These are phyloP conservation scores for Wickerhamomyces mucosus DNA, from an alignment of 805 yeast species.

Conservation along the genomic window DNA sequence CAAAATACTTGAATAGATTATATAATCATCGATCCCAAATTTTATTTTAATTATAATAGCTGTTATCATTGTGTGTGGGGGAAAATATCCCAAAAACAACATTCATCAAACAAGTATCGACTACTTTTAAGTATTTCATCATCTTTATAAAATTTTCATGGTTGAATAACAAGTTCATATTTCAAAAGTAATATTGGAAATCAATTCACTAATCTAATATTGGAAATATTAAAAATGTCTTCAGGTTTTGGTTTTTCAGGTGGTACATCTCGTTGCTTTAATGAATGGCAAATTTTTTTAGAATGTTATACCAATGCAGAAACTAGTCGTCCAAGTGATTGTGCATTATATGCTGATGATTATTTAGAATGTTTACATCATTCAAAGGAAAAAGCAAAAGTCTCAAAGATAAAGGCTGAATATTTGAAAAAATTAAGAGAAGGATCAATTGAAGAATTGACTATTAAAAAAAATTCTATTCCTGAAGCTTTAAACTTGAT, in stretches of 20 bases:
- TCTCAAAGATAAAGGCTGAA: constrained; percentile 17
- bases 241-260: constrained; percentile 32
- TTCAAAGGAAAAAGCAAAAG: constrained; percentile 29
- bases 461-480: constrained; percentile 8
- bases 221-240: constrained; percentile 16
- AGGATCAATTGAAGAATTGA: constrained; percentile 4
- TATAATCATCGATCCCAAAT: no score
- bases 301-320: constrained; percentile 35
- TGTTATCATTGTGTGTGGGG: no score
- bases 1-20: no score
- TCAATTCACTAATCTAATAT: no score
- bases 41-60: no score
- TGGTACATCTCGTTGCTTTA: constrained; percentile 37
- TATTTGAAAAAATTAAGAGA: constrained; percentile 9
- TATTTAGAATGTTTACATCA: constrained; percentile 43
- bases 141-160: no score
- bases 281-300: constrained; percentile 33
- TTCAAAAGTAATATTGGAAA: no score
- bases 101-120: no score
- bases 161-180: no score
- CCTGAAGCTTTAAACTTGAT: constrained; percentile 19
- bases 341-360: constrained; percentile 35
- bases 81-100: no score
- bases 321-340: constrained; percentile 26
- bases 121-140: no score